Evolutionary conservation across 2,329 filamentous ascomycete genomes (phyloP), one percentile per base, ranked within the genome.

Genomic region (Xylaria sp.): DNA sequence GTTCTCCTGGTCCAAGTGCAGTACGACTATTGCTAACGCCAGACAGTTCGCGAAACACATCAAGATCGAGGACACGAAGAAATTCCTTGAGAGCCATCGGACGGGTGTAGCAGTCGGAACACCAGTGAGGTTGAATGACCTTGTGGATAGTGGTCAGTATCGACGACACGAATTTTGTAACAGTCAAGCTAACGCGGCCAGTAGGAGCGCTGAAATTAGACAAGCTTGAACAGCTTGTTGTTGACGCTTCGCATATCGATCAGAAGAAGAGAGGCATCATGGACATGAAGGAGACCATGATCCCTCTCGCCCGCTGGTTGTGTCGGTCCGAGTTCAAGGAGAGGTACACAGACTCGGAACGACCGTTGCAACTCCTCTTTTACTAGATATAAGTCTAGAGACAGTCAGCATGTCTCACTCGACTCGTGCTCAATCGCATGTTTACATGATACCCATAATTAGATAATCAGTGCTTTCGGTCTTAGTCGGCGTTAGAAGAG

Each of bases 171-270:
- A 14, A 19, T 40, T 23, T 11, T 28, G 42, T 0, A 17, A 12
- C 3, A 12, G 17, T 8, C 0, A 25, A 17, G 21, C 54, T 65
- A 58, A 67, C 43, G 25, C 25, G 21, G 6, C 1, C 14, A 1
- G 1, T 21, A 86, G 90, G 89, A 37, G 88, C 90, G 2, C 78
- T 98, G 46, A 91, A 88, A 25, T 77, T 91, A 33, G 83, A 87
- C 35, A 85, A 89, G 62, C 77, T 98, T 57, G 87, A 92, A 78
- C 86, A 92, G 47, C 85, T 99, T 35, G 87, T 98, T 8, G 85
- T 98, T 33, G 95, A 99, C 78, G 92, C 92, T 14, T 97, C 93
- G 7, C 90, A 97, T 74, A 91, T 97, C 68, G 94, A 99, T 77
- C 87, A 91, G 77, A 99, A 99, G 84, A 96, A 96, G 82, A 85